Evolutionary conservation across 768 basidiomycete genomes (phyloP), one percentile per base, ranked within the genome.

Genomic region (Suillus placidus): DNA sequence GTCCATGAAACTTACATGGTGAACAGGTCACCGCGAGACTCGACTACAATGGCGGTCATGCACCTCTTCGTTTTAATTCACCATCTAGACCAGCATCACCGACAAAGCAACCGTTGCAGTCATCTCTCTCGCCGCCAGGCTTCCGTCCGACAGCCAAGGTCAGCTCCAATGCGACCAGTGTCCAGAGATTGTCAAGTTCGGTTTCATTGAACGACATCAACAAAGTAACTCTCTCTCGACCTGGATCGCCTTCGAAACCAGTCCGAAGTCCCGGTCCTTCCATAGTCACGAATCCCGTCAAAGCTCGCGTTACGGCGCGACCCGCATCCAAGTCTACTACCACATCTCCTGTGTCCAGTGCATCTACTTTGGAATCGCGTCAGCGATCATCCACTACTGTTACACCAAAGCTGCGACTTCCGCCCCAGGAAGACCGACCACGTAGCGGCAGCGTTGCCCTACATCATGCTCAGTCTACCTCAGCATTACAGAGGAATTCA

Each of bases 61-160:
- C 75, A 32, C 72, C 76, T 61, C 68, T 76, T 65, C 77, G 74
- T 63, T 65, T 67, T 23, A 75, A 72, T 40, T 64, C 73, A 38
- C 71, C 73, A 45, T 80, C 84, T 45, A 79, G 87, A 54, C 86
- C 87, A 16, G 69, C 74, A 12, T 88, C 87, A 10, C 85, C 85
- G 18, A 72, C 76, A 66, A 86, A 84, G 71, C 68, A 67, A n/a
- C 71, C 70, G 10, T 71, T 72, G 13, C 57, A 71, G 2, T 66
- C 73, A 20, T 70, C 72, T 2, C 71, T 72, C 30, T 71, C 80
- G 0, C 74, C 75, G 1, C 67, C 74, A 13, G 67, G 70, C 51
- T 69, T 78, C 47, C 74, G 85, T 63, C 85, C 87, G 16, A 89
- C 81, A 72, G 88, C 86, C 65, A 91, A 88, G 76, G 80, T 91